A percentile compares a stretch with the other conserved stretches of the same genome.
These are phyloP conservation scores for Cryptomeria japonica DNA, from an alignment of 75 land plant species.

Conservation along the genomic window DNA sequence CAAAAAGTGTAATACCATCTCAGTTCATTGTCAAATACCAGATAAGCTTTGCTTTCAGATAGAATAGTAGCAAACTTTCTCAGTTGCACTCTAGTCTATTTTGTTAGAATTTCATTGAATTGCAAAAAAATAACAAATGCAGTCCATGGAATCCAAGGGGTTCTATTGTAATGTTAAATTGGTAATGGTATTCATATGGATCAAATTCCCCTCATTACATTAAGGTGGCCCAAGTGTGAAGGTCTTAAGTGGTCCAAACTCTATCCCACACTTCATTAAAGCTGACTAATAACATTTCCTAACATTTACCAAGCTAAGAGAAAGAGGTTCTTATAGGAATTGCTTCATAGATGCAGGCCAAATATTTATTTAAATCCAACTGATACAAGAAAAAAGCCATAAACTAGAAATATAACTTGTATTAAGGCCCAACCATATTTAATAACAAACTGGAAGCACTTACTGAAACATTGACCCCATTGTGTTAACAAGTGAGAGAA, in stretches of 20 bases:
- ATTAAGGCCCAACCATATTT: neutral
- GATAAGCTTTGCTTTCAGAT: neutral
- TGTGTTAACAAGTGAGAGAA: conserved; percentile 37
- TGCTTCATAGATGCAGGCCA: neutral
- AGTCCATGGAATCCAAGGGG: neutral
- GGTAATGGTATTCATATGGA: neutral
- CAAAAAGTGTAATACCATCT: neutral
- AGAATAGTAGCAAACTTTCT: neutral
- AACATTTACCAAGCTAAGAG: conserved; percentile 4
- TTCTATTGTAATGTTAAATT: neutral
- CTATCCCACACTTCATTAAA: neutral
- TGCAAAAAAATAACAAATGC: neutral
- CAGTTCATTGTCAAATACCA: neutral
- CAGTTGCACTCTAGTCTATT: neutral
- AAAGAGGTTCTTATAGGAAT: neutral
- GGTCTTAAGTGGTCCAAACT: neutral
- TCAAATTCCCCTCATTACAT: neutral
- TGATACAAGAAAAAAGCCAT: neutral
- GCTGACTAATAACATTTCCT: neutral
- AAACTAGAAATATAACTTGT: neutral
- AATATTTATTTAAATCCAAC: neutral
- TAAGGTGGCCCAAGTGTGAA: neutral
- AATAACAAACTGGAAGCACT: conserved; percentile 10
- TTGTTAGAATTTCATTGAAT: neutral
- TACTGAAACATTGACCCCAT: conserved; percentile 45